phyloP scores from a whole-genome alignment of 2,329 filamentous ascomycete genomes.

The Colletotrichum eleusines region DNA sequence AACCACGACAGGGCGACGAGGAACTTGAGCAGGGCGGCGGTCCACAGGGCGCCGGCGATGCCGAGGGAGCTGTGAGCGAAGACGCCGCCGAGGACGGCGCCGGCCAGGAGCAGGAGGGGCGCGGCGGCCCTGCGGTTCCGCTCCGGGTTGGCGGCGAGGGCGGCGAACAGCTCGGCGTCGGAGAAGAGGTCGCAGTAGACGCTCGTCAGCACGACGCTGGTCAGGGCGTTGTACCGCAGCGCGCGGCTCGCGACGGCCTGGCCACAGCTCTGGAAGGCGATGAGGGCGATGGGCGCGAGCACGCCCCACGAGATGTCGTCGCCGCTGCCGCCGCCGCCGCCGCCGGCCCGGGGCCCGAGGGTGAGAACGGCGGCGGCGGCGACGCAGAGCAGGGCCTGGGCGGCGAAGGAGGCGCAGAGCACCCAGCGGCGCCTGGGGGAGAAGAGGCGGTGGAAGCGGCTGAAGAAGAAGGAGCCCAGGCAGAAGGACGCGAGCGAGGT shows the following conservation, averaged over 20 bases:
- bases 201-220: conserved; percentile 83
- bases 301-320: conserved; percentile 67
- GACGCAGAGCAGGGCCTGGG: conserved; percentile 64
- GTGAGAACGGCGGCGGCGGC: conserved; percentile 59
- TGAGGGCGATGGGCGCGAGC: conserved; percentile 74
- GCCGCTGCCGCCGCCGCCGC: conserved; percentile 52
- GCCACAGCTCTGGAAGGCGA: conserved; percentile 82
- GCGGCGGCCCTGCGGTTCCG: conserved; percentile 64
- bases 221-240: conserved; percentile 76
- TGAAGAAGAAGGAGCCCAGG: conserved; percentile 78
- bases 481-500: conserved; percentile 79
- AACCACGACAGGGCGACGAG: conserved; percentile 69
- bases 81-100: conserved; percentile 63
- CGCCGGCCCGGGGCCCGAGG: conserved; percentile 54
- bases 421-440: conserved; percentile 74
- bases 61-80: conserved; percentile 62
- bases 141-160: conserved; percentile 61
- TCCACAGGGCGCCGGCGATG: conserved; percentile 68
- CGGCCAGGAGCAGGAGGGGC: conserved; percentile 61
- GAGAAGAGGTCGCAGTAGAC: conserved; percentile 86
- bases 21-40: conserved; percentile 68
- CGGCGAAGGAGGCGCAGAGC: conserved; percentile 68
- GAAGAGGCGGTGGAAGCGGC: conserved; percentile 73
- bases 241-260: conserved; percentile 82
- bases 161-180: conserved; percentile 64